These are phyloP conservation scores for Obelidium mucronatum DNA, from an alignment of 192 early-diverging fungal species.

Conservation along the genomic window DNA sequence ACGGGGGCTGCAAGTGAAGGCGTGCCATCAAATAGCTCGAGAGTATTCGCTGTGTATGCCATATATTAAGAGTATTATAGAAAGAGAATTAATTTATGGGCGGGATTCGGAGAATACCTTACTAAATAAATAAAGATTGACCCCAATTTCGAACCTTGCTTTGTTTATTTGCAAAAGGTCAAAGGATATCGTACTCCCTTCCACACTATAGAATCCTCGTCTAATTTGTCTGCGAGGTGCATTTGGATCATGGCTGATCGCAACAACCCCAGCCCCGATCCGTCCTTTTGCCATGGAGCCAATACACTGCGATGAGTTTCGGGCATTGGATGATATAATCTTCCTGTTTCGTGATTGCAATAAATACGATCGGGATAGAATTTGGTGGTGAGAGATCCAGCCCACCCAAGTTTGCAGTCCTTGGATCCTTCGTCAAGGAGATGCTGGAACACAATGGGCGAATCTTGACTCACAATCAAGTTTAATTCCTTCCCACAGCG, in stretches of 20 bases:
- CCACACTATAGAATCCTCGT: conserved; percentile 35
- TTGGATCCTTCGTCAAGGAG: too few relatives aligned
- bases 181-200: conserved; percentile 16
- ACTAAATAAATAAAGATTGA: too few relatives aligned
- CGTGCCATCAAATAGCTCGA: too few relatives aligned
- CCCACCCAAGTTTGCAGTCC: conserved; percentile 11
- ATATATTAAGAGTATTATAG: too few relatives aligned
- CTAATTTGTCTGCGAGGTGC: conserved; percentile 29
- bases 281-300: conserved; percentile 15
- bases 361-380: conserved; percentile 37
- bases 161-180: background rate
- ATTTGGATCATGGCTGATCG: conserved; percentile 35
- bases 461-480: conserved; percentile 40
- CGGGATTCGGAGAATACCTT: too few relatives aligned
- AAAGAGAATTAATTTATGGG: too few relatives aligned
- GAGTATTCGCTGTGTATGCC: too few relatives aligned
- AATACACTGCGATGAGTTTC: background rate
- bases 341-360: conserved; percentile 20
- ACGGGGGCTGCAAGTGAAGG: too few relatives aligned
- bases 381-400: conserved; percentile 16
- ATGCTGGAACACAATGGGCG: conserved; percentile 45
- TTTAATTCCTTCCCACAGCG: conserved; percentile 50
- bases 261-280: conserved; percentile 24
- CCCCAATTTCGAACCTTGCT: too few relatives aligned
- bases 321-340: conserved; percentile 44